Evolutionary conservation across 495 filamentous ascomycete species (phyloP), one percentile per base, ranked within the genome.

Genomic region (Antarctomyces pellizariae): DNA sequence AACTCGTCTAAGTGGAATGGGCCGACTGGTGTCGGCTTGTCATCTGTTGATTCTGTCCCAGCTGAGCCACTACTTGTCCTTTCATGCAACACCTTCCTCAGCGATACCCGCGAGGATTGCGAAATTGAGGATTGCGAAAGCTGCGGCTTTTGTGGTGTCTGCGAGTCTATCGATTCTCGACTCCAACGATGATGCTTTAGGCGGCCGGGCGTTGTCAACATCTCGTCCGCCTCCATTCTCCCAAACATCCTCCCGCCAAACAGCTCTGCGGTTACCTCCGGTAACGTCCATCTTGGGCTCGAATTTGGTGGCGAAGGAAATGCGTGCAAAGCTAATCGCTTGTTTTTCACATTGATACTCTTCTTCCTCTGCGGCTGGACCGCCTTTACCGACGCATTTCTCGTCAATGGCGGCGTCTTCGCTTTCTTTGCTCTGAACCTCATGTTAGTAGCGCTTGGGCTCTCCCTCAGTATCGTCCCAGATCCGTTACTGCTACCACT

Each of bases 191-290:
- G n/a, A 7, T 13, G 14, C 13, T 25, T 6, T 13, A 14, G 5
- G 24, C 24, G 6, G 24, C 29, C 30, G 3, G 20, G 18, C 21
- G 54, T 43, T 7, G 48, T 55, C 5, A 62, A 49, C 53, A 61
- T 59, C 42, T 64, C 57, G 26, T 64, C 55, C 5, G 43, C 58
- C 31, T 62, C 55, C 13, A 54, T 42, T 12, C 45, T 44, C 23
- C 50, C 41, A 30, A 64, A 61, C 13, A 48, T 34, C 25, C 41
- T 49, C 11, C 49, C 38, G 31, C 31, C 34, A 27, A 62, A 49
- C 1, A 59, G 31, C 25, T 56, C 56, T 10, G 49, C 52, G 2
- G 53, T 45, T 7, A 59, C 53, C 23, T 62, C 57, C 4, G 46
- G 44, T 11, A 62, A 34, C 8, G 46, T 49, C 56, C 54, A 61